Base-by-base conservation (phyloP, 202 grass and related monocot genomes). In the Hordeum pubiflorum region DNA sequence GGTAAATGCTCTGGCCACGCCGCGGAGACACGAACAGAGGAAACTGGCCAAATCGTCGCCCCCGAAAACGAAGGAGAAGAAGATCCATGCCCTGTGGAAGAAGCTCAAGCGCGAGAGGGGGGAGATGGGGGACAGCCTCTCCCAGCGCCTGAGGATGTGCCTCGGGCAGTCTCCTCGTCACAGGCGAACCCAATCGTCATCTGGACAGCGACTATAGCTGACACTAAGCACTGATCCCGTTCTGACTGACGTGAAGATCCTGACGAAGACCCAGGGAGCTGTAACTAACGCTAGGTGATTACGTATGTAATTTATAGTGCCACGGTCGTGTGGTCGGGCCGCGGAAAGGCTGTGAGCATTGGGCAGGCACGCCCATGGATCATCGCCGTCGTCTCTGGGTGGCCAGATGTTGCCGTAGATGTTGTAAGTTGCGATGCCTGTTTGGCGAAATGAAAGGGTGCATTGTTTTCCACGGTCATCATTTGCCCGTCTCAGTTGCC, bases 1-100 rank as follows among this genome's bases (percentile, higher is more conserved):
- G 1, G 78, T 98, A 9, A 89, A 86, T 72, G 88, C 90, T 38
- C 82, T 98, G 57, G 92, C 92, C 10, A 95, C 96, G 4, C 96
- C 96, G 1, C 74, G 91, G 55, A 91, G 96, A 74, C 82, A 88
- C 9, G 84, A 83, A 44, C 69, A 82, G 52, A 81, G 74, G 70
- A 95, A 94, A 71, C 9, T 26, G 2, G 26, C 24, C 69, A 73
- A 52, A 52, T 61, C 77, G 3, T 48, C 69, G 3, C 69, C 75
- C 7, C 76, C 89, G 1, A 91, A 90, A 87, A 71, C 40, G 1
- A 93, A 94, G 86, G 81, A 92, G 66, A 94, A 82, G 82, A 94
- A 91, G 85, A 55, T 82, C 58, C 56, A 70, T 33, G 66, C 82
- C 11, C 67, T 89, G 5, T 89, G 87, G 87, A 89, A 86, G 79